These are phyloP conservation scores for Lactarius evosmus DNA, from an alignment of 768 basidiomycete genomes.

Conservation along the genomic window DNA sequence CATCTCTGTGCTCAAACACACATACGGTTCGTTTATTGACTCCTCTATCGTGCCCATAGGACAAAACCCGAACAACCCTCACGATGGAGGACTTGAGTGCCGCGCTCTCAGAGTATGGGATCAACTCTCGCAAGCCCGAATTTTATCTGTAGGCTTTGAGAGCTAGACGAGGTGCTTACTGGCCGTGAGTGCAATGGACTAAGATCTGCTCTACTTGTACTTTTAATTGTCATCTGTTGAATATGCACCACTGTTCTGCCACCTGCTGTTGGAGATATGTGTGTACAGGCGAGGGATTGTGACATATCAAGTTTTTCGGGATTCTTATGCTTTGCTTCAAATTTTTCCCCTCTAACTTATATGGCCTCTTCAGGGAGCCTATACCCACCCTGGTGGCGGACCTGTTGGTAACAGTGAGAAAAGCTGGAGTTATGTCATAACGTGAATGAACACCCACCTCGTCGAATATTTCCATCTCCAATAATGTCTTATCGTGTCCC, in stretches of 20 bases:
- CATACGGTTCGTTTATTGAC: not conserved
- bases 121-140: conserved; percentile 90
- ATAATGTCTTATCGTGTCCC: conserved; percentile 74
- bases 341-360: not conserved
- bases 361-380: conserved; percentile 53
- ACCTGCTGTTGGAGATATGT: conserved; percentile 2
- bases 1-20: not conserved
- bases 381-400: conserved; percentile 67
- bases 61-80: conserved; percentile 88
- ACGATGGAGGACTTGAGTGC: conserved; percentile 97
- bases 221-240: conserved; percentile 19
- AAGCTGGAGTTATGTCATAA: not conserved
- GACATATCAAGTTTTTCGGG: not conserved
- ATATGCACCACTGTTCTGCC: conserved; percentile 13
- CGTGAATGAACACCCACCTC: conserved; percentile 46
- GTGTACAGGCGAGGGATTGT: not conserved
- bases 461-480: conserved; percentile 85
- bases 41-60: conserved; percentile 42
- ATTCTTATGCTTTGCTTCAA: not conserved
- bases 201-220: conserved; percentile 20
- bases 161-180: not conserved
- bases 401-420: conserved; percentile 36
- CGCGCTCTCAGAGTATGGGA: conserved; percentile 93
- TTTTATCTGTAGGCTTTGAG: conserved; percentile 64
- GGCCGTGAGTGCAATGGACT: conserved; percentile 11